Conservation (phyloP, 352 stramenopile genomes). For the Phytopythium litorale region DNA sequence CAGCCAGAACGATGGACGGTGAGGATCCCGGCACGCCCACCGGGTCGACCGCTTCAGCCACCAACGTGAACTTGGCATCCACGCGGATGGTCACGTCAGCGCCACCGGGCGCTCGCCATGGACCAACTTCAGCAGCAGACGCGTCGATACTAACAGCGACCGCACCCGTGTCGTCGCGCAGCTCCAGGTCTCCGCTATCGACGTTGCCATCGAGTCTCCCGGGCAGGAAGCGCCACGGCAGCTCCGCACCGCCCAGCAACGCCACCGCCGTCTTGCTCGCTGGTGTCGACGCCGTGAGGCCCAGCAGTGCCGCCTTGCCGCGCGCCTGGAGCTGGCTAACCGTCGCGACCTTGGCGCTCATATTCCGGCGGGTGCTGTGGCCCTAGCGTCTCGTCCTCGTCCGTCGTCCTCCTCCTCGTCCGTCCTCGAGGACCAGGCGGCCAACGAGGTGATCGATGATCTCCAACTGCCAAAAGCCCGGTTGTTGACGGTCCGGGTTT, state of each 20-base stretch:
- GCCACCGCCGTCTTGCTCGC: not conserved
- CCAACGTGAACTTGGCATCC: not conserved
- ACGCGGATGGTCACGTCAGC: slow-evolving; percentile 1
- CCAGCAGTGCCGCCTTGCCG: not conserved
- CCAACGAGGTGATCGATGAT: too few relatives aligned
- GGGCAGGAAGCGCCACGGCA: slow-evolving; percentile 2
- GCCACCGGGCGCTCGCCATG: not conserved
- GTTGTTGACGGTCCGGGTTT: too few relatives aligned
- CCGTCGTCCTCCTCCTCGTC: not conserved
- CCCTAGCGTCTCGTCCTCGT: not conserved
- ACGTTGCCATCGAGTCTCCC: not conserved
- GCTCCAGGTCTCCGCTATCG: slow-evolving; percentile 5
- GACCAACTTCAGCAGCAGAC: not conserved
- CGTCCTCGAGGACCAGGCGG: not conserved
- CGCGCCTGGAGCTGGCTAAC: slow-evolving; percentile 1
- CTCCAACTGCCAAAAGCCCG: too few relatives aligned
- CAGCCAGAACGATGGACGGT: not conserved
- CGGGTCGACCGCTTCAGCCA: not conserved
- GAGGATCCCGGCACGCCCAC: not conserved
- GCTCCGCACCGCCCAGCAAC: not conserved
- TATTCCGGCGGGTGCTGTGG: not conserved
- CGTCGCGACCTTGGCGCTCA: slow-evolving; percentile 1
- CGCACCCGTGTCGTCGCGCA: not conserved
- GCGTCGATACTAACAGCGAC: not conserved
- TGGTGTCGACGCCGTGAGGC: not conserved